Evolutionary conservation across 495 filamentous ascomycete genomes (phyloP).

Genomic region (Lophiostoma macrostomum): DNA sequence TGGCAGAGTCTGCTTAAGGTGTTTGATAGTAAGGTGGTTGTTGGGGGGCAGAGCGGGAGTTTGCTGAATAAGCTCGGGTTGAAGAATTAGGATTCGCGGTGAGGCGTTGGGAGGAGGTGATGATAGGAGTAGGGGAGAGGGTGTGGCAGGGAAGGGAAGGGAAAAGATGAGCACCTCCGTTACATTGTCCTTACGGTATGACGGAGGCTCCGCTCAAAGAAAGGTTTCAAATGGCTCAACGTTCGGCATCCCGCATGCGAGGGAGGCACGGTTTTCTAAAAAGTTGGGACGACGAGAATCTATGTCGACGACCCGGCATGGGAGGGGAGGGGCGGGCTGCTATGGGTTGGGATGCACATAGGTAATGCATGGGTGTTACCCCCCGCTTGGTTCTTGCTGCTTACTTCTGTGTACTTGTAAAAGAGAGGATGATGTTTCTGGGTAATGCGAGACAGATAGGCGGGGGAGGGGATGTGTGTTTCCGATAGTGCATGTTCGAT

Average conservation of each 20-base stretch:
- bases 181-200: neutral
- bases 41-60: conserved; percentile 36
- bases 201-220: neutral
- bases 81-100: conserved; percentile 35
- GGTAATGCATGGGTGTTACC: too few species aligned
- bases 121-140: neutral
- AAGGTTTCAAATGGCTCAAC: conserved; percentile 12
- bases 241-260: conserved; percentile 9
- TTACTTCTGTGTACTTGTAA: conserved; percentile 24
- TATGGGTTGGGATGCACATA: too few species aligned
- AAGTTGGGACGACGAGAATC: neutral
- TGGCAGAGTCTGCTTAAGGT: conserved; percentile 89
- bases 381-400: too few species aligned
- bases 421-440: conserved; percentile 14
- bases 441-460: conserved; percentile 7
- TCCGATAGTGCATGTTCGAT: conserved; percentile 2
- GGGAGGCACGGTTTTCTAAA: conserved; percentile 4
- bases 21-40: conserved; percentile 58
- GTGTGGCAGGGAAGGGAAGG: neutral
- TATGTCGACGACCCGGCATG: too few species aligned
- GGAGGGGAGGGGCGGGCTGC: too few species aligned
- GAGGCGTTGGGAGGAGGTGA: neutral
- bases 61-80: conserved; percentile 49
- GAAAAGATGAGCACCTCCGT: neutral
- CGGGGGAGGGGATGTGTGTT: neutral